Conservation (phyloP, 352 stramenopile species). For the Globisporangium orthogonon region DNA sequence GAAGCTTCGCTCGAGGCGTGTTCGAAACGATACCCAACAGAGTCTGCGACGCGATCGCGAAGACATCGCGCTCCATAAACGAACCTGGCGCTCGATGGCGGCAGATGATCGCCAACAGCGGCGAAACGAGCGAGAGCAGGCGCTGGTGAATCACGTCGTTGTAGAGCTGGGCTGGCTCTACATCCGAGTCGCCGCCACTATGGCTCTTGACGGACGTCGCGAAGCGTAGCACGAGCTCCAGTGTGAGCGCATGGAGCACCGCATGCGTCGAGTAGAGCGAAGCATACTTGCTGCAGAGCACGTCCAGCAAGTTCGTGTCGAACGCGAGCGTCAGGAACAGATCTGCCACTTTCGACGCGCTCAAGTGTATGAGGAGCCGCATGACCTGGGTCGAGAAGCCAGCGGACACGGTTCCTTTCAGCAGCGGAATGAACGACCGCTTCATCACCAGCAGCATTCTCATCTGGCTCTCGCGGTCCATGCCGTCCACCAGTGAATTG, state of each 20-base stretch:
- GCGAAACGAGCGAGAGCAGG: constrained; percentile 27
- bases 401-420: constrained; percentile 24
- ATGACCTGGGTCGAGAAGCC: constrained; percentile 30
- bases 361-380: constrained; percentile 42
- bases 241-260: constrained; percentile 34
- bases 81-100: constrained; percentile 48
- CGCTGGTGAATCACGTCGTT: constrained; percentile 26
- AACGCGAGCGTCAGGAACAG: constrained; percentile 54
- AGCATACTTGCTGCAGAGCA: constrained; percentile 42
- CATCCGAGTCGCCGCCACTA: neutral
- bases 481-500: constrained; percentile 26
- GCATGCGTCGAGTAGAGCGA: constrained; percentile 30
- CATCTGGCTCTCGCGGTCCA: constrained; percentile 33
- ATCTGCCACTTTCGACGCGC: constrained; percentile 30
- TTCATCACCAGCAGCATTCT: constrained; percentile 44
- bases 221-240: constrained; percentile 38
- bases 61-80: constrained; percentile 38
- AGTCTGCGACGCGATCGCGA: constrained; percentile 28
- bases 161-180: constrained; percentile 5
- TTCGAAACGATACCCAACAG: constrained; percentile 25
- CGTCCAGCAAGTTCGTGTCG: constrained; percentile 44
- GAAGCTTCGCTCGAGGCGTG: constrained; percentile 18
- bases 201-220: neutral
- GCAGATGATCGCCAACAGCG: constrained; percentile 39
- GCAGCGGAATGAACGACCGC: constrained; percentile 39